Conservation (phyloP, 352 stramenopile species). For the Globisporangium okanoganense region DNA sequence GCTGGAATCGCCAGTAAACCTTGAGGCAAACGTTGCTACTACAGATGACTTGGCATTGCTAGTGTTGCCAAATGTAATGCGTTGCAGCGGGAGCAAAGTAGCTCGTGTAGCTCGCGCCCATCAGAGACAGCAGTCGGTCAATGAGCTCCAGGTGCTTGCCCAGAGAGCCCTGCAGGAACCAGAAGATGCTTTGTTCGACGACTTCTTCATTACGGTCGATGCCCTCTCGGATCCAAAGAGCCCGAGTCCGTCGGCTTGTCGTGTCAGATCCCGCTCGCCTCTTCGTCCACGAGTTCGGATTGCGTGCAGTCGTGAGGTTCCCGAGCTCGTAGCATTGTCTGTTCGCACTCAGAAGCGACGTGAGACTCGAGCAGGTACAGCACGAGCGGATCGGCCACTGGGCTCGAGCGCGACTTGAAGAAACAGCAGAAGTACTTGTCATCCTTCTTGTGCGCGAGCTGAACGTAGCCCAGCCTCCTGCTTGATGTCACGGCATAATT, state of each 20-base stretch:
- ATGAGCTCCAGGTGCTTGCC: neutral
- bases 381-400: neutral
- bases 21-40: no score
- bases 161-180: neutral
- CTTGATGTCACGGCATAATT: neutral
- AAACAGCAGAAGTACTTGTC: neutral
- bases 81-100: neutral
- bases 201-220: neutral
- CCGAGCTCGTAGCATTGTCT: neutral
- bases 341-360: neutral
- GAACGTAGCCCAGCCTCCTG: neutral
- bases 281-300: neutral
- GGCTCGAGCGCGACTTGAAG: neutral
- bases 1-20: no score
- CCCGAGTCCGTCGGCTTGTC: neutral
- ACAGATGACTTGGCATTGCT: neutral
- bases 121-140: neutral
- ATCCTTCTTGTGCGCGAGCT: neutral
- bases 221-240: neutral
- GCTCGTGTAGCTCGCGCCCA: neutral
- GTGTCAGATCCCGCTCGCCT: neutral
- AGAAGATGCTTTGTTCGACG: neutral
- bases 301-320: neutral
- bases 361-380: neutral
- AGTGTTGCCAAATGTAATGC: neutral